Evolutionary conservation across 495 filamentous ascomycete genomes (phyloP).

Genomic region (Jackrogersella minutella): DNA sequence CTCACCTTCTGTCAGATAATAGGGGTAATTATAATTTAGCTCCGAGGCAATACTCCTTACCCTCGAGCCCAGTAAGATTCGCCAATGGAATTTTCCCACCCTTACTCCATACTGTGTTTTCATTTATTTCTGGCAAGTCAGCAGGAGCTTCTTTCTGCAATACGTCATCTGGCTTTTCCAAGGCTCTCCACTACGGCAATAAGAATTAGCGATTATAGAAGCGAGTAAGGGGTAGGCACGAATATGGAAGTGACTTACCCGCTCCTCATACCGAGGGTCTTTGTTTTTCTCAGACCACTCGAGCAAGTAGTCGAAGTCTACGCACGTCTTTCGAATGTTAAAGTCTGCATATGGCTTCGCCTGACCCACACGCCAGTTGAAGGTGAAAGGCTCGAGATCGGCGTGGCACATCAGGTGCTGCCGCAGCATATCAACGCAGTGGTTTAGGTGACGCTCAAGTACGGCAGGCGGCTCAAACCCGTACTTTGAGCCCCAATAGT

Average conservation of each 20-base stretch:
- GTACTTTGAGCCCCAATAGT: neutral
- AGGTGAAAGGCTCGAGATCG: slow-evolving; percentile 1
- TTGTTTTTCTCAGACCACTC: slow-evolving; percentile 4
- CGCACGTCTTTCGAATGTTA: slow-evolving; percentile 2
- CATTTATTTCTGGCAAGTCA: neutral
- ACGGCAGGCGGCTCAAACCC: neutral
- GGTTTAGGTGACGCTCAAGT: slow-evolving; percentile 1
- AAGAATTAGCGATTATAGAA: neutral
- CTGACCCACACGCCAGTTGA: slow-evolving; percentile 3
- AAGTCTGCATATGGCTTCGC: slow-evolving; percentile 1
- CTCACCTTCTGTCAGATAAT: too few relatives aligned
- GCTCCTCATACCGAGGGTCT: neutral
- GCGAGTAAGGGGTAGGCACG: neutral
- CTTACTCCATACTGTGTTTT: neutral
- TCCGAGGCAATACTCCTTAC: neutral
- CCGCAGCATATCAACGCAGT: slow-evolving; percentile 1
- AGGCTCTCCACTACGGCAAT: neutral
- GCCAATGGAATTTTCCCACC: neutral
- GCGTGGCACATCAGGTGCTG: slow-evolving; percentile 6
- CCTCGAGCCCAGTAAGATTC: neutral
- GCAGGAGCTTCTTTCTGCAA: slow-evolving; percentile 7
- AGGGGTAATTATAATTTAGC: too few relatives aligned
- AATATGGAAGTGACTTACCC: neutral
- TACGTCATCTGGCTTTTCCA: neutral
- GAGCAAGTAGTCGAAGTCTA: slow-evolving; percentile 8